Evolutionary conservation across 495 filamentous ascomycete species (phyloP).

Genomic region (Penicillium angulare): DNA sequence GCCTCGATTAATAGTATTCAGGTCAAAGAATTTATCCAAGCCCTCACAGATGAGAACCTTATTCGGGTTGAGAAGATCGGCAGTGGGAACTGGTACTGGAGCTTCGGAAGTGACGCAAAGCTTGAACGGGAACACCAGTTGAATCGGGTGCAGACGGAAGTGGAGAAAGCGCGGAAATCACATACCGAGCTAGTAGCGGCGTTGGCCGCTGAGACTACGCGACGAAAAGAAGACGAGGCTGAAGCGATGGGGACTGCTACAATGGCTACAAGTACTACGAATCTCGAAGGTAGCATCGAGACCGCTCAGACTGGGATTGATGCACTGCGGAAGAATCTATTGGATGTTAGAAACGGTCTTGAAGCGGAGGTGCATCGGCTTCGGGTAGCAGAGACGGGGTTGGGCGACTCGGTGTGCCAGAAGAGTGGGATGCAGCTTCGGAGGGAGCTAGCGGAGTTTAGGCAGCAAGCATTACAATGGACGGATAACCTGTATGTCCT

Average conservation of each 20-base stretch:
- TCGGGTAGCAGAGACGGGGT: constrained; percentile 12
- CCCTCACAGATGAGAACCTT: constrained; percentile 60
- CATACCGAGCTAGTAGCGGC: constrained; percentile 19
- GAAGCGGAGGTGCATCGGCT: constrained; percentile 27
- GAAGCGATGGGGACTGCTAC: constrained; percentile 11
- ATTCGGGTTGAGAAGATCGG: constrained; percentile 78
- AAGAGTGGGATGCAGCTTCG: constrained; percentile 51
- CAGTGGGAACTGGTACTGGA: constrained; percentile 82
- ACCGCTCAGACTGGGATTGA: no score
- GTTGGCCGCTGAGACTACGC: constrained; percentile 22
- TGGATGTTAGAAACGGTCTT: constrained; percentile 24
- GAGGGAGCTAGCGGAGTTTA: constrained; percentile 47
- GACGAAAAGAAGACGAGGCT: constrained; percentile 13
- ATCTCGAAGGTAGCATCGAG: no score
- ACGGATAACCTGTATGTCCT: constrained; percentile 65
- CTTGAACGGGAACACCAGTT: constrained; percentile 48
- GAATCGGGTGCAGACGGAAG: constrained; percentile 51
- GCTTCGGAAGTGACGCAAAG: constrained; percentile 64
- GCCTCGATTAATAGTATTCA: constrained; percentile 68
- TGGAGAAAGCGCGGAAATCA: constrained; percentile 45
- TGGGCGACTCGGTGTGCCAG: constrained; percentile 44
- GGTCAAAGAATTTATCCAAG: constrained; percentile 68
- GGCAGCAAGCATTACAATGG: constrained; percentile 49
- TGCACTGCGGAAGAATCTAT: constrained; percentile 16
- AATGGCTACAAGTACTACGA: neutral